Percentiles rank a stretch among this genome's conserved stretches.
These are phyloP conservation scores for Corylus americana DNA, from an alignment of 306 rosid genomes.

Conservation along the genomic window DNA sequence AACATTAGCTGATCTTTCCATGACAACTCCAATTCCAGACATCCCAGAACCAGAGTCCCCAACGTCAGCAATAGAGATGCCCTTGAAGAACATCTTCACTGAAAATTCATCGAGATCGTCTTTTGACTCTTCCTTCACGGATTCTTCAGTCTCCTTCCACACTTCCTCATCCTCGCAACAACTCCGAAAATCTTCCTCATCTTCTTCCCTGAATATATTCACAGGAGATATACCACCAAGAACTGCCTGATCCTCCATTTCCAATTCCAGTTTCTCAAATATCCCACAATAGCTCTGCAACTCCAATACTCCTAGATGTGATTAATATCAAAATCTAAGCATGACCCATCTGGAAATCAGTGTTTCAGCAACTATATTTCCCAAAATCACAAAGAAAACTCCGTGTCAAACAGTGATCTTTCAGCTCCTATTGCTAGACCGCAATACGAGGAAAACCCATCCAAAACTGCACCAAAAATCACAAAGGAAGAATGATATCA, in stretches of 20 bases:
- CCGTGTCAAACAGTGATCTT: conserved; percentile 17
- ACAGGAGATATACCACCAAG: conserved; percentile 37
- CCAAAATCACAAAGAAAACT: conserved; percentile 18
- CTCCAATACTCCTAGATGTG: conserved; percentile 16
- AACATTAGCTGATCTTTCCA: conserved; percentile 60
- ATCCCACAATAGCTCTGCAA: conserved; percentile 25
- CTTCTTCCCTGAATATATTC: conserved; percentile 63
- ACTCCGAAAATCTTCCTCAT: conserved; percentile 90
- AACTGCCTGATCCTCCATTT: conserved; percentile 61
- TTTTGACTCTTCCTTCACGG: conserved; percentile 49
- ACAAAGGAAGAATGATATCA: conserved; percentile 27
- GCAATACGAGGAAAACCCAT: conserved; percentile 24
- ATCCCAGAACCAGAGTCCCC: conserved; percentile 63
- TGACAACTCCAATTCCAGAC: conserved; percentile 94
- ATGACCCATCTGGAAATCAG: conserved; percentile 37
- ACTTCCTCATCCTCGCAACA: conserved; percentile 76
- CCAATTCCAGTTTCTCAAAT: conserved; percentile 5
- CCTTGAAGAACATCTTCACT: conserved; percentile 82
- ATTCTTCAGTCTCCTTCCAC: conserved; percentile 68
- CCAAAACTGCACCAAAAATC: conserved; percentile 38
- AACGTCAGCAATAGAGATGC: conserved; percentile 66
- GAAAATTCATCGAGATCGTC: conserved; percentile 68
- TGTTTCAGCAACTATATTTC: conserved; percentile 12
- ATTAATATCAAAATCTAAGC: conserved; percentile 27
- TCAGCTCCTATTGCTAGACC: conserved; percentile 20